phyloP scores from a whole-genome alignment of 2,329 filamentous ascomycete species.

The Aspergillus texensis region DNA sequence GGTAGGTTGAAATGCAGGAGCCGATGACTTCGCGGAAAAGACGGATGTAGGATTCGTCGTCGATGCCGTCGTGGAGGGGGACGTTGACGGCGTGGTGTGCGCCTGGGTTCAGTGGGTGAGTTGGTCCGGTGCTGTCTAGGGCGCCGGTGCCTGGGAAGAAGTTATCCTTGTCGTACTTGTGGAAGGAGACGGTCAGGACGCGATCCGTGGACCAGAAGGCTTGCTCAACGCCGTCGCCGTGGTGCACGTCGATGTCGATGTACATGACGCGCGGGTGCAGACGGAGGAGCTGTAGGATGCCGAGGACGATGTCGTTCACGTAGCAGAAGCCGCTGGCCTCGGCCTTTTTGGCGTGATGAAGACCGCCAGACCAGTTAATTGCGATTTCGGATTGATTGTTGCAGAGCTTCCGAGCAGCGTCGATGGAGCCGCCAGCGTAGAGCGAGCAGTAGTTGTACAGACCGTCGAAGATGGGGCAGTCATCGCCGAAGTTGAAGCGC shows the following conservation, averaged over 20 bases:
- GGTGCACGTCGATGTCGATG: slow-evolving; percentile 92
- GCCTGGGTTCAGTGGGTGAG: slow-evolving; percentile 80
- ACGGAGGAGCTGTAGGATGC: slow-evolving; percentile 83
- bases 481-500: slow-evolving; percentile 86
- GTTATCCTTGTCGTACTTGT: slow-evolving; percentile 84
- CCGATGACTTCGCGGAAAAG: slow-evolving; percentile 83
- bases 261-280: slow-evolving; percentile 85
- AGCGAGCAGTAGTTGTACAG: slow-evolving; percentile 94
- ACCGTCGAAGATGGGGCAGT: slow-evolving; percentile 95
- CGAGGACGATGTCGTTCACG: slow-evolving; percentile 97
- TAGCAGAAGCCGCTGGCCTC: slow-evolving; percentile 98
- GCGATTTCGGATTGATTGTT: slow-evolving; percentile 90
- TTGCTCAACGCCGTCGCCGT: slow-evolving; percentile 88
- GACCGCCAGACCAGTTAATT: slow-evolving; percentile 94
- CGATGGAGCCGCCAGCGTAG: slow-evolving; percentile 86
- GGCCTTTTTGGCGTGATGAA: slow-evolving; percentile 93
- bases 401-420: slow-evolving; percentile 86
- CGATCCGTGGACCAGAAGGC: slow-evolving; percentile 88
- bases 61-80: slow-evolving; percentile 86
- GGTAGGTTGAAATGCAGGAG: slow-evolving; percentile 77
- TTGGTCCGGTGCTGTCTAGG: slow-evolving; percentile 80
- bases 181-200: slow-evolving; percentile 91
- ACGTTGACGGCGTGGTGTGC: slow-evolving; percentile 90
- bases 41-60: slow-evolving; percentile 82
- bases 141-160: slow-evolving; percentile 94